Evolutionary conservation across 345 rosid species (phyloP).

Genomic region (Dimocarpus longan): DNA sequence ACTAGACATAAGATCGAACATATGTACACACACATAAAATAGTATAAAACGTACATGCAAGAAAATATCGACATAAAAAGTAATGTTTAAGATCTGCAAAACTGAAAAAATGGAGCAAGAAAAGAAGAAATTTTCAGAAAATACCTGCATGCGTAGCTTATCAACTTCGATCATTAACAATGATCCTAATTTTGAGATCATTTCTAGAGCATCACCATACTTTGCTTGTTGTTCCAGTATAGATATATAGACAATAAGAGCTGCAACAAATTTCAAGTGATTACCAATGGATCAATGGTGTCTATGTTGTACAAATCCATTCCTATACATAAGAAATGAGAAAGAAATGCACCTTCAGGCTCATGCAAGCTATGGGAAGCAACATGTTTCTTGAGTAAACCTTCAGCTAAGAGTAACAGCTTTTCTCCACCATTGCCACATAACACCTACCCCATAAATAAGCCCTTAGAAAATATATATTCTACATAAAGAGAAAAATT

Average conservation of each 20-base stretch:
- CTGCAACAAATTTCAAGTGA: slow-evolving; percentile 46
- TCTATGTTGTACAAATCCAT: not conserved
- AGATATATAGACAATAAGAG: slow-evolving; percentile 88
- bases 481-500: not conserved
- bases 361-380: slow-evolving; percentile 91
- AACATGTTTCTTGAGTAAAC: slow-evolving; percentile 90
- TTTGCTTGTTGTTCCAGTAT: slow-evolving; percentile 89
- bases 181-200: slow-evolving; percentile 78
- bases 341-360: slow-evolving; percentile 71
- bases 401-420: slow-evolving; percentile 82
- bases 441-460: slow-evolving; percentile 57
- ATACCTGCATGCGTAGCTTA: slow-evolving; percentile 87
- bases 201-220: slow-evolving; percentile 76
- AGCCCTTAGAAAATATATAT: slow-evolving; percentile 16
- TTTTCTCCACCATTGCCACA: slow-evolving; percentile 90
- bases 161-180: slow-evolving; percentile 89
- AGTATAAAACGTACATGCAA: not conserved
- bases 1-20: not conserved
- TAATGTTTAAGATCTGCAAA: not conserved
- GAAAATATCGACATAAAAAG: not conserved
- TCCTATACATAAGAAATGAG: not conserved
- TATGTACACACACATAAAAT: not conserved
- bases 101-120: not conserved
- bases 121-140: slow-evolving; percentile 35
- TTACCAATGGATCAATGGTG: slow-evolving; percentile 7